Evolutionary conservation across 1,139 yeast species (phyloP).

Genomic region (Pichia sp.): DNA sequence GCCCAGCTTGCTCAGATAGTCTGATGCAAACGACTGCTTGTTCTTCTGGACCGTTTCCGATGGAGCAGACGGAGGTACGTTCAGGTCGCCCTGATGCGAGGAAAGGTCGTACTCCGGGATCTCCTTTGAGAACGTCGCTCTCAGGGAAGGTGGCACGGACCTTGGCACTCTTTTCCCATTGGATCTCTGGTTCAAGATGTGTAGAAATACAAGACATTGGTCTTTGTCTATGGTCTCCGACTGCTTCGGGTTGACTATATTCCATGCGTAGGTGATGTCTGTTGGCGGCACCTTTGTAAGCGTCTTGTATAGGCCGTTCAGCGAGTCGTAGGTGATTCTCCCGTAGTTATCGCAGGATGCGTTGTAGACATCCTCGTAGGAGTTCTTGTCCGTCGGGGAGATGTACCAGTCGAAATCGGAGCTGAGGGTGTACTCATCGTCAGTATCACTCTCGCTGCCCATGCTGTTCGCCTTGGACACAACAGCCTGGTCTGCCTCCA

Average conservation of each 20-base stretch:
- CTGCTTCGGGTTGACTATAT: constrained; percentile 84
- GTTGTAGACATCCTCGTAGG: constrained; percentile 75
- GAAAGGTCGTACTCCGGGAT: constrained; percentile 70
- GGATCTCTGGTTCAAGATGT: constrained; percentile 84
- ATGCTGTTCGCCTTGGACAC: constrained; percentile 28
- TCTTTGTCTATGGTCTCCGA: constrained; percentile 91
- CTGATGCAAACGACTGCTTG: constrained; percentile 46
- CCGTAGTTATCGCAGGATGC: constrained; percentile 78
- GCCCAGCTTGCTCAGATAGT: constrained; percentile 43
- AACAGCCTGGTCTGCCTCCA: constrained; percentile 72
- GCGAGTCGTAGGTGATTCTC: constrained; percentile 70
- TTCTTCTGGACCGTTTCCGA: background rate
- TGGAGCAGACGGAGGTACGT: constrained; percentile 21
- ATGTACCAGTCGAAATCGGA: constrained; percentile 94
- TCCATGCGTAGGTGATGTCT: constrained; percentile 93
- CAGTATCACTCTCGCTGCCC: constrained; percentile 32
- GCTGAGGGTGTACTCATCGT: constrained; percentile 49
- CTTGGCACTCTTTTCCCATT: constrained; percentile 85
- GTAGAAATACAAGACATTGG: constrained; percentile 84
- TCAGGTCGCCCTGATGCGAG: constrained; percentile 43
- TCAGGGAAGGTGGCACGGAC: constrained; percentile 84
- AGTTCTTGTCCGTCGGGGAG: constrained; percentile 75
- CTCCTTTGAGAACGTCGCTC: constrained; percentile 88
- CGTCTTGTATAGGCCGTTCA: constrained; percentile 64
- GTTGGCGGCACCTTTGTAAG: constrained; percentile 71